A percentile compares a stretch with the other conserved stretches of the same genome.
phyloP scores from a whole-genome alignment of 2,329 filamentous ascomycete species.

The Talaromyces amestolkiae region DNA sequence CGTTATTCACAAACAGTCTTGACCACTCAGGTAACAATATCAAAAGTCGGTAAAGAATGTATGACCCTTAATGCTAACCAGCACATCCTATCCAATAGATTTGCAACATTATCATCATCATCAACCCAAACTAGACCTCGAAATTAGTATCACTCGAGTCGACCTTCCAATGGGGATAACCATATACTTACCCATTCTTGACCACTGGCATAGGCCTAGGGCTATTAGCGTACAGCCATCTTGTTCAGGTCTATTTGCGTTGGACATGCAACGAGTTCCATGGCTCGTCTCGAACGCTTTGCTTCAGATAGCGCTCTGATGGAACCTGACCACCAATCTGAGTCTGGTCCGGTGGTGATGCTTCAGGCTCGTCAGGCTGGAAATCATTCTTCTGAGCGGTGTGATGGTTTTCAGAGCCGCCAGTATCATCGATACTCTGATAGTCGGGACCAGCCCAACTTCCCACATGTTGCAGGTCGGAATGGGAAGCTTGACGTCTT shows the following conservation, averaged over 20 bases:
- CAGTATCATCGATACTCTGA: not conserved
- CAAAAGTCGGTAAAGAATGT: constrained; percentile 1
- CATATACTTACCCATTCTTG: not conserved
- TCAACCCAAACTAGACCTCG: not conserved
- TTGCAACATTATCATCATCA: not conserved
- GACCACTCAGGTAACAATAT: not conserved
- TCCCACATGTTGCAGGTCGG: not conserved
- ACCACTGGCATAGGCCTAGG: not conserved
- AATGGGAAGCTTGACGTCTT: not conserved
- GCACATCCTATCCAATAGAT: not conserved
- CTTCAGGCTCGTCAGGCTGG: not conserved
- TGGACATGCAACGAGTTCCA: not conserved
- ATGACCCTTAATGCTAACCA: too few species aligned
- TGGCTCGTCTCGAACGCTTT: constrained; percentile 8
- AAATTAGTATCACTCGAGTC: not conserved
- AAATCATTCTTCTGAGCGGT: not conserved
- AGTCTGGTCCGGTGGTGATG: not conserved
- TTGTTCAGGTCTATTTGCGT: not conserved
- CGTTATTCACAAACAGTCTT: not conserved
- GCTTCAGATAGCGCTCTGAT: not conserved
- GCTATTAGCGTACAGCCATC: not conserved
- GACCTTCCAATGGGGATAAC: too few species aligned
- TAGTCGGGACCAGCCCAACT: not conserved
- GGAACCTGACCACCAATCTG: not conserved
- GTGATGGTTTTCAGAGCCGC: not conserved